Evolutionary conservation across 2,329 filamentous ascomycete genomes (phyloP).

Genomic region (Monilinia polystroma): DNA sequence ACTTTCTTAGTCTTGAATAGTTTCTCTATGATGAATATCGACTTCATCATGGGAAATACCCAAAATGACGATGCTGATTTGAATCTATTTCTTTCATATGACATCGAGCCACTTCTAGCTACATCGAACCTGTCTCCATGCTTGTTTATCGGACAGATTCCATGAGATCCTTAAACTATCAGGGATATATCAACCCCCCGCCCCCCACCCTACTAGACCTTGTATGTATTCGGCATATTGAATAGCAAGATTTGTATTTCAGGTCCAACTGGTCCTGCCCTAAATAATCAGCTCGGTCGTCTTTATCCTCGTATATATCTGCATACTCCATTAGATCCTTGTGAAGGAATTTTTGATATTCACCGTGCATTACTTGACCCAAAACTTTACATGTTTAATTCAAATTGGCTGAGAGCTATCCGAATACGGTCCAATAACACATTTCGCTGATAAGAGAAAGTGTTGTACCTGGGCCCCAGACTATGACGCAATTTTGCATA

Average conservation of each 20-base stretch:
- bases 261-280: neutral
- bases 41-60: slow-evolving; percentile 12
- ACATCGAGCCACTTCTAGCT: slow-evolving; percentile 6
- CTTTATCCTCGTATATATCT: neutral
- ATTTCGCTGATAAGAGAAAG: slow-evolving; percentile 5
- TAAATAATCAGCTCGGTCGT: slow-evolving; percentile 2
- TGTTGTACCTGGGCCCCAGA: neutral
- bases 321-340: slow-evolving; percentile 7
- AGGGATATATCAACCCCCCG: too few species aligned
- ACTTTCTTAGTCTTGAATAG: neutral
- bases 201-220: neutral
- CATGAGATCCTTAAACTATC: neutral
- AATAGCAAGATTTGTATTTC: neutral
- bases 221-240: neutral
- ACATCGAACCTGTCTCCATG: slow-evolving; percentile 1
- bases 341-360: neutral
- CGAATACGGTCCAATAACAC: neutral
- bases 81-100: slow-evolving; percentile 11
- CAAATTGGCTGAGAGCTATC: neutral
- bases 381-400: slow-evolving; percentile 1
- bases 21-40: neutral
- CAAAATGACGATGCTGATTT: neutral
- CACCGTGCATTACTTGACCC: neutral
- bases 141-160: neutral
- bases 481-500: slow-evolving; percentile 17